Percentiles rank a stretch among this genome's conserved stretches.
phyloP scores from a whole-genome alignment of 176 grass and related monocot species.

The Eragrostis curvula region DNA sequence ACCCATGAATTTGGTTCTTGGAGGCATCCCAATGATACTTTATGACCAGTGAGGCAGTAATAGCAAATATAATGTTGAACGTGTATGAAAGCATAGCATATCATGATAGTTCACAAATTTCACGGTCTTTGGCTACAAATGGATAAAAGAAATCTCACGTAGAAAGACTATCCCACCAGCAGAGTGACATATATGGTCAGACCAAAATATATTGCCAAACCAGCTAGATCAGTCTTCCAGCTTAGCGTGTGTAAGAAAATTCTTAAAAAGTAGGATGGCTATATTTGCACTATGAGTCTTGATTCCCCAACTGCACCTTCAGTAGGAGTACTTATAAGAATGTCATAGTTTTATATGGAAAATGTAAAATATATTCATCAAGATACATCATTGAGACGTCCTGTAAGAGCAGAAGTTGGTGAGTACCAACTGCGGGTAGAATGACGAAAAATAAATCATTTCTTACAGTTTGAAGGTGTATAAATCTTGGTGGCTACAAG shows the following conservation, averaged over 20 bases:
- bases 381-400: background rate
- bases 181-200: background rate
- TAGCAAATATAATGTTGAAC: background rate
- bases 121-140: background rate
- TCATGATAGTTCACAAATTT: conserved; percentile 23
- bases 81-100: background rate
- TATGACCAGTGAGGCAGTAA: background rate
- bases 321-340: background rate
- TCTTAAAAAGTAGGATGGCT: background rate
- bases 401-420: background rate
- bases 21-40: background rate
- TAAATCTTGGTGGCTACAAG: background rate
- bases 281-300: background rate
- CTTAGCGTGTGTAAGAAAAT: background rate
- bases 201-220: conserved; percentile 4
- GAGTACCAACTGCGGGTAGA: background rate
- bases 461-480: background rate
- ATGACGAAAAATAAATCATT: background rate
- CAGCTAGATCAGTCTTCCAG: background rate
- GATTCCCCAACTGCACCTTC: background rate
- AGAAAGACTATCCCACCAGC: background rate
- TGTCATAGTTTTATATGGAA: background rate
- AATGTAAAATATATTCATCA: conserved; percentile 9
- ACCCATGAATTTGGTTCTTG: background rate
- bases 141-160: background rate